Percentiles rank a stretch among this genome's conserved stretches.
Conservation (phyloP, 495 filamentous ascomycete genomes). For the Aspergillus sclerotioniger region DNA sequence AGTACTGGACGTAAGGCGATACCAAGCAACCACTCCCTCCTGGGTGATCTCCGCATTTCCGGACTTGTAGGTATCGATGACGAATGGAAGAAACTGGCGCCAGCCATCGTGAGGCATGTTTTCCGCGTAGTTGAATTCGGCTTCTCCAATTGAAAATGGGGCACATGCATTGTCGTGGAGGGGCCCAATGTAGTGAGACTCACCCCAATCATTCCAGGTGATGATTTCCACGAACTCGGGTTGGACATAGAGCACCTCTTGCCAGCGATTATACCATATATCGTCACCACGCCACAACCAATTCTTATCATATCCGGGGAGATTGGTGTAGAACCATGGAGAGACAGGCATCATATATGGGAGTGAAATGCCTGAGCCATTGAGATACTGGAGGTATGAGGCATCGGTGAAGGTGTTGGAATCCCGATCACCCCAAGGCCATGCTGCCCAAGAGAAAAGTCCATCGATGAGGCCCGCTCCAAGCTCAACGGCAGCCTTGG, state of each 20-base stretch:
- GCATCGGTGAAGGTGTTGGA: slow-evolving; percentile 57
- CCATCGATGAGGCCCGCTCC: slow-evolving; percentile 49
- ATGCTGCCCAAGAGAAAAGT: slow-evolving; percentile 66
- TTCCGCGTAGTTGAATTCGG: neutral
- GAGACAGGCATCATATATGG: slow-evolving; percentile 74
- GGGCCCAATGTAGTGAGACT: slow-evolving; percentile 55
- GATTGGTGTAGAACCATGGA: slow-evolving; percentile 68
- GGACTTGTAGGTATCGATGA: slow-evolving; percentile 7
- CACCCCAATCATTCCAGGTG: slow-evolving; percentile 69
- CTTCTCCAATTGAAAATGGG: neutral
- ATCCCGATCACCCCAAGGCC: slow-evolving; percentile 56
- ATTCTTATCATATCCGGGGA: slow-evolving; percentile 61
- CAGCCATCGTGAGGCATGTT: slow-evolving; percentile 10
- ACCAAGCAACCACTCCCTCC: slow-evolving; percentile 60
- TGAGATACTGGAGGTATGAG: slow-evolving; percentile 44
- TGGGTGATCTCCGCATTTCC: neutral
- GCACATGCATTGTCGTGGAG: slow-evolving; percentile 15
- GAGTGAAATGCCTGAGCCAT: slow-evolving; percentile 33
- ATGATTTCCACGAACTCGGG: slow-evolving; percentile 60
- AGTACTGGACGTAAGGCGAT: slow-evolving; percentile 42
- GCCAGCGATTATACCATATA: slow-evolving; percentile 60
- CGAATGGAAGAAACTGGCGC: slow-evolving; percentile 4
- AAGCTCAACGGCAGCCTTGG: slow-evolving; percentile 23
- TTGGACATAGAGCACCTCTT: slow-evolving; percentile 42
- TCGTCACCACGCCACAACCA: slow-evolving; percentile 56